phyloP scores from a whole-genome alignment of 345 rosid species.

The Acer negundo region DNA sequence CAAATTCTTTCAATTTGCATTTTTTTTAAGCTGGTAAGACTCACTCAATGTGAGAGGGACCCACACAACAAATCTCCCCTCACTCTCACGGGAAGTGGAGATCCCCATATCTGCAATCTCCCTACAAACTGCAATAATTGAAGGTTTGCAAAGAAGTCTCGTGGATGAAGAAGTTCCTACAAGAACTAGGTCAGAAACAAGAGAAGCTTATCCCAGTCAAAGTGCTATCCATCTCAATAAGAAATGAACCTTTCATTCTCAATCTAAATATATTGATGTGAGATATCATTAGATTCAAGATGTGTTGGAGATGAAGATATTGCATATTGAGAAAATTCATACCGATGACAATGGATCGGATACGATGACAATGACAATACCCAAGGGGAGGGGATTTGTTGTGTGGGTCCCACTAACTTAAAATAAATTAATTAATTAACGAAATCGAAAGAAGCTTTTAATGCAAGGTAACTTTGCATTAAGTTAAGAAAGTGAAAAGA shows the following conservation, averaged over 20 bases:
- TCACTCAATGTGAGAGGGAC: too few species aligned
- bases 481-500: too few species aligned
- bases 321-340: not conserved
- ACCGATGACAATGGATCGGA: not conserved
- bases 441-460: too few species aligned
- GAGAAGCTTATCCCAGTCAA: not conserved
- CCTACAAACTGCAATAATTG: not conserved
- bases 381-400: not conserved
- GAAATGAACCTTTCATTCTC: not conserved
- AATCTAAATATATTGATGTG: not conserved
- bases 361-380: not conserved
- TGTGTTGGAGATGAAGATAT: not conserved
- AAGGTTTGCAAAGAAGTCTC: slow-evolving; percentile 1
- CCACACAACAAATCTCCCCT: too few species aligned
- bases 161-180: slow-evolving; percentile 15
- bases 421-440: too few species aligned
- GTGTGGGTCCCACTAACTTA: too few species aligned
- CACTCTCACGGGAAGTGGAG: too few species aligned
- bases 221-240: not conserved
- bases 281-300: not conserved
- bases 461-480: too few species aligned
- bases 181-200: not conserved
- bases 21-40: too few species aligned
- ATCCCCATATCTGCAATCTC: too few species aligned
- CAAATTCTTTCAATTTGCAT: too few species aligned